Conservation (phyloP, 257 asterid genomes). For the Gynochthodes officinalis region DNA sequence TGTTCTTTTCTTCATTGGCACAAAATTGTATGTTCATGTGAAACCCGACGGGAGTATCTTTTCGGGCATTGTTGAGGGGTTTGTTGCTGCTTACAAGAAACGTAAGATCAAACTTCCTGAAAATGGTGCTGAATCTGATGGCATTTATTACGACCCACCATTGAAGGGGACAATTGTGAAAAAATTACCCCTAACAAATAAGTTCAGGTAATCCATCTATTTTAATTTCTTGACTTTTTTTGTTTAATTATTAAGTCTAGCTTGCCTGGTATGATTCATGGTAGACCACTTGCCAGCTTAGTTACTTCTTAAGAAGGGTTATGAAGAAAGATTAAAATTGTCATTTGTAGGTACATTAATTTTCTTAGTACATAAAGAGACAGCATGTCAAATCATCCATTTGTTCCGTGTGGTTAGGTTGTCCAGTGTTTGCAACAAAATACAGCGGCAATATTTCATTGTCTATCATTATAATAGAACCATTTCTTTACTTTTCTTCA, state of each 20-base stretch:
- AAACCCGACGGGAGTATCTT: slow-evolving; percentile 75
- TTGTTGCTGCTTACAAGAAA: slow-evolving; percentile 53
- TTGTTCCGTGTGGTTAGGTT: not conserved
- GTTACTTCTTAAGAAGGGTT: not conserved
- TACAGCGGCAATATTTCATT: not conserved
- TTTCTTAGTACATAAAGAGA: not conserved
- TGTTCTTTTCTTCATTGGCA: slow-evolving; percentile 54
- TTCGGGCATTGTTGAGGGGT: slow-evolving; percentile 44
- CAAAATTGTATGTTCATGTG: slow-evolving; percentile 48
- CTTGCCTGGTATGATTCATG: too few species aligned
- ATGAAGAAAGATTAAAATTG: not conserved
- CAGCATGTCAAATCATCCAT: not conserved
- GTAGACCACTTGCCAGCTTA: too few species aligned
- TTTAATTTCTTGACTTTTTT: not conserved
- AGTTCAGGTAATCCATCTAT: slow-evolving; percentile 38
- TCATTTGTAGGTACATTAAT: too few species aligned
- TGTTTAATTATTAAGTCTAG: not conserved
- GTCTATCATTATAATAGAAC: not conserved
- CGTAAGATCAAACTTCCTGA: slow-evolving; percentile 44
- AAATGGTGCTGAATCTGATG: not conserved
- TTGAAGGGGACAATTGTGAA: slow-evolving; percentile 19
- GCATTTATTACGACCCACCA: slow-evolving; percentile 53
- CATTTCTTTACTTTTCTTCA: not conserved
- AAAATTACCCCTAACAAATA: slow-evolving; percentile 47
- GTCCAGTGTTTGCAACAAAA: not conserved